Base-by-base conservation (phyloP, 1,284 basidiomycete genomes). In the Xerocomus nothofagi region DNA sequence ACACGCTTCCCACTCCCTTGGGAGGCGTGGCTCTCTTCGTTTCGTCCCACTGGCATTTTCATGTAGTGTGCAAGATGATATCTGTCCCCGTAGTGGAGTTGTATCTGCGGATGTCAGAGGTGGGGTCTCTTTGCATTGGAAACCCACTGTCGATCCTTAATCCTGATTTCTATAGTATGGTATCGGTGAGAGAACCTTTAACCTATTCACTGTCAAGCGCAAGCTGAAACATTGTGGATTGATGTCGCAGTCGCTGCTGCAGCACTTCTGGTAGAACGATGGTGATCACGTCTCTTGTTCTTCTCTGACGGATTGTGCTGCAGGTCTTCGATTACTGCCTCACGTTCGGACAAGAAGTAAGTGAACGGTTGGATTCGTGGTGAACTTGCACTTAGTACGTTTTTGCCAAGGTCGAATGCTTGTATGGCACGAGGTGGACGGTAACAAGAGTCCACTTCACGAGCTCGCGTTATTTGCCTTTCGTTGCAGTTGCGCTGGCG, bases 401-500 rank as follows among this genome's bases (percentile, higher is more conserved):
- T 21, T 39, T 34, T 8, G 1, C 17, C 27, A 48, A 61, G 59
- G 49, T 59, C 4, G 34, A 51, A 39, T 62, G 50, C 54, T 2
- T 63, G 30, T 52, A 52, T 40, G 45, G 50, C 20, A 52, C 50
- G 4, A 46, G 14, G 39, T 62, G 62, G 60, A 51, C 61, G 11
- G 33, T 47, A 6, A 36, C 36, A 33, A 46, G 61, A 43, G 44
- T 59, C 14, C 48, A 62, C 29, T 65, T 65, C 44, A n/a, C 47
- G 24, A 21, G 34, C n/a, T 51, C 37, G 18, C 61, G 62, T 20
- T 63, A 65, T 48, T 37, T 62, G 5, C 61, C 62, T 21, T 65
- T 65, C n/a, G 27, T 50, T 40, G 56, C 56, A 7, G 40, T 63
- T 14, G 50, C 37, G 3, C 40, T 61, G 49, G 50, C 56, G 15